A percentile compares a stretch with the other conserved stretches of the same genome.
Evolutionary conservation across 805 yeast genomes (phyloP).

Genomic region (Teunomyces kruisii): DNA sequence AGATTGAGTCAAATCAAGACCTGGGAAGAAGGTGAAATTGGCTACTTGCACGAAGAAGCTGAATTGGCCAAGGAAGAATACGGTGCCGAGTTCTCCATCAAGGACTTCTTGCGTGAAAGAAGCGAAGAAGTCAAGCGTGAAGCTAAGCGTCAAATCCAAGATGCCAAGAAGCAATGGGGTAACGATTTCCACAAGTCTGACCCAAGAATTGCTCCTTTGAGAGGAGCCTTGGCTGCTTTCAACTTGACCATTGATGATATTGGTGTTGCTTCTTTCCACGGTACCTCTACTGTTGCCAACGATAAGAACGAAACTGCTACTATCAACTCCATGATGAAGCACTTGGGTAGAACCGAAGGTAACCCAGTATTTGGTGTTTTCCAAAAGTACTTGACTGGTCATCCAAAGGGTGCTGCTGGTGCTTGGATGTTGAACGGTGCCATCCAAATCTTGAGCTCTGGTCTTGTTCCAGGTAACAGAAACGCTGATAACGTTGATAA

Average conservation of each 20-base stretch:
- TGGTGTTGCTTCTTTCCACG: slow-evolving; percentile 98
- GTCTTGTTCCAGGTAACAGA: slow-evolving; percentile 97
- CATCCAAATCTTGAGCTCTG: slow-evolving; percentile 85
- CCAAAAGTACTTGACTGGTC: slow-evolving; percentile 99
- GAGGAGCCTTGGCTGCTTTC: slow-evolving; percentile 95
- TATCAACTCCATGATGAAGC: slow-evolving; percentile 87
- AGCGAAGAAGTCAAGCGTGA: slow-evolving; percentile 84
- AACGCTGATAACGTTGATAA: slow-evolving; percentile 96
- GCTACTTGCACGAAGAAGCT: slow-evolving; percentile 69
- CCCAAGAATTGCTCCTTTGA: slow-evolving; percentile 92
- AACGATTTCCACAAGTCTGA: slow-evolving; percentile 89
- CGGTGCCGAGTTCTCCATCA: slow-evolving; percentile 45
- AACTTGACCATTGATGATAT: slow-evolving; percentile 92
- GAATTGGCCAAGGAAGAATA: slow-evolving; percentile 52
- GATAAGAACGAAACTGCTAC: slow-evolving; percentile 97
- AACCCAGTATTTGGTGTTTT: slow-evolving; percentile 97
- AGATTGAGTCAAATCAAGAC: slow-evolving; percentile 74
- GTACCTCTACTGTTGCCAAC: slow-evolving; percentile 97
- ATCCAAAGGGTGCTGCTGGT: slow-evolving; percentile 99
- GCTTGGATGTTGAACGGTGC: slow-evolving; percentile 99
- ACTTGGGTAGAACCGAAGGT: slow-evolving; percentile 95
- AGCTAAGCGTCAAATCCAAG: slow-evolving; percentile 78
- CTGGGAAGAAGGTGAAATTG: slow-evolving; percentile 85
- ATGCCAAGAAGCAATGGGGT: slow-evolving; percentile 93
- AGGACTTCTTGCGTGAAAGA: slow-evolving; percentile 71